Evolutionary conservation across 2,329 filamentous ascomycete species (phyloP).

Genomic region (Colletotrichum limetticola): DNA sequence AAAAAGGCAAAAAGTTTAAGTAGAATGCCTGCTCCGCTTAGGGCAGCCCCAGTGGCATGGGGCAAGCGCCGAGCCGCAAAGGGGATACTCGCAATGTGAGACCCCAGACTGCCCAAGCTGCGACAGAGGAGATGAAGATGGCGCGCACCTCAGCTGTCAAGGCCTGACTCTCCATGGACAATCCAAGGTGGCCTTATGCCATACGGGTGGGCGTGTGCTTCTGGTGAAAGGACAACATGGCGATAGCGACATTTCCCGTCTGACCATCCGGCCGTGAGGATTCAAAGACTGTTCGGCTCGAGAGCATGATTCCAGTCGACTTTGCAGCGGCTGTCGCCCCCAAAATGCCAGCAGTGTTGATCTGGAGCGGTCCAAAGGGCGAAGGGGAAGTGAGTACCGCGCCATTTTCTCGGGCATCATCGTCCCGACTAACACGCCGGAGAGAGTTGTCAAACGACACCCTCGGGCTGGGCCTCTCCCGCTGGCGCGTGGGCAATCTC

Average conservation of each 20-base stretch:
- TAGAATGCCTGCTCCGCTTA: background rate
- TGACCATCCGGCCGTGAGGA: background rate
- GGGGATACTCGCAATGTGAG: slow-evolving; percentile 1
- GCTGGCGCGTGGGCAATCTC: background rate
- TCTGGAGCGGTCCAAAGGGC: slow-evolving; percentile 24
- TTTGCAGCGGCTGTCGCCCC: background rate
- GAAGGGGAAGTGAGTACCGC: slow-evolving; percentile 2
- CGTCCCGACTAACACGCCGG: background rate
- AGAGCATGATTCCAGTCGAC: background rate
- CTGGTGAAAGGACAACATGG: background rate
- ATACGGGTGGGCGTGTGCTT: background rate
- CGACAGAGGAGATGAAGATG: slow-evolving; percentile 22
- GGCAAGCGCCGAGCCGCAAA: slow-evolving; percentile 20
- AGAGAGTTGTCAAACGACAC: background rate
- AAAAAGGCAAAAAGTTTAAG: background rate
- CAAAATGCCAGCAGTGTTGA: background rate
- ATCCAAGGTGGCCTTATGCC: background rate
- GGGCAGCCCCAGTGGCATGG: background rate
- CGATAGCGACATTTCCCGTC: background rate
- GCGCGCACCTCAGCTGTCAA: background rate
- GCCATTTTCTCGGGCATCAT: slow-evolving; percentile 19
- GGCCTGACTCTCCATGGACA: background rate
- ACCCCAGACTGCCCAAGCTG: background rate
- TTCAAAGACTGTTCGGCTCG: background rate
- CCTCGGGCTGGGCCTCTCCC: background rate